phyloP scores from a whole-genome alignment of 768 basidiomycete genomes.

The Suillus variegatus region DNA sequence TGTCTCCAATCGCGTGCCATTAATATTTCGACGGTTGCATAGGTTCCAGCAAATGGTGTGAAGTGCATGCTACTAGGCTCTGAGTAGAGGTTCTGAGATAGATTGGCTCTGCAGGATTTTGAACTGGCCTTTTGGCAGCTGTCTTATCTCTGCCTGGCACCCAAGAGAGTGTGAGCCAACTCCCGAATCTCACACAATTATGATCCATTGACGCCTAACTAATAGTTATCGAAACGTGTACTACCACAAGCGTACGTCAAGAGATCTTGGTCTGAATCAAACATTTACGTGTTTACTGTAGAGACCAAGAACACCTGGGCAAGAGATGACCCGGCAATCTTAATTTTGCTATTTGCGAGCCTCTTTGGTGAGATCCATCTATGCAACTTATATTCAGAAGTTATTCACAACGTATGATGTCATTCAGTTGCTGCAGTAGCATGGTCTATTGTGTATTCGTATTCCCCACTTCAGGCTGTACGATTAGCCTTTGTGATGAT shows the following conservation, averaged over 20 bases:
- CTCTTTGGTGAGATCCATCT: slow-evolving; percentile 55
- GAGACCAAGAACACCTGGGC: slow-evolving; percentile 99
- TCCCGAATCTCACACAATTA: not conserved
- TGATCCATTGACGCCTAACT: slow-evolving; percentile 16
- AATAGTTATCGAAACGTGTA: slow-evolving; percentile 92
- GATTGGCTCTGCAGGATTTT: slow-evolving; percentile 68
- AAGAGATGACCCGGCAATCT: slow-evolving; percentile 93
- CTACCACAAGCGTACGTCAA: slow-evolving; percentile 82
- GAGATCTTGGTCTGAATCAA: not conserved
- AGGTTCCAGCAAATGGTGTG: slow-evolving; percentile 87
- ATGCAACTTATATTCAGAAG: not conserved
- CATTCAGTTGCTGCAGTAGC: slow-evolving; percentile 71
- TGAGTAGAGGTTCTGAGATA: slow-evolving; percentile 3
- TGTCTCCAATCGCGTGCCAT: slow-evolving; percentile 61
- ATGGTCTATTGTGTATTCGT: slow-evolving; percentile 86
- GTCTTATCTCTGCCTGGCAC: slow-evolving; percentile 90
- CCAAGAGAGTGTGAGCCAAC: slow-evolving; percentile 77
- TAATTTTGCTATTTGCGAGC: slow-evolving; percentile 81
- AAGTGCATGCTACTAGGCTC: not conserved
- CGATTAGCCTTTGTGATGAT: slow-evolving; percentile 80
- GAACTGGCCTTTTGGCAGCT: slow-evolving; percentile 96
- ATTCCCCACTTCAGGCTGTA: slow-evolving; percentile 54
- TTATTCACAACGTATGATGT: not conserved
- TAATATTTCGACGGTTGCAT: slow-evolving; percentile 78
- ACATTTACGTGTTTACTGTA: slow-evolving; percentile 29